Conservation (phyloP, 169 alveolate species). For the Plasmodium coatneyi region DNA sequence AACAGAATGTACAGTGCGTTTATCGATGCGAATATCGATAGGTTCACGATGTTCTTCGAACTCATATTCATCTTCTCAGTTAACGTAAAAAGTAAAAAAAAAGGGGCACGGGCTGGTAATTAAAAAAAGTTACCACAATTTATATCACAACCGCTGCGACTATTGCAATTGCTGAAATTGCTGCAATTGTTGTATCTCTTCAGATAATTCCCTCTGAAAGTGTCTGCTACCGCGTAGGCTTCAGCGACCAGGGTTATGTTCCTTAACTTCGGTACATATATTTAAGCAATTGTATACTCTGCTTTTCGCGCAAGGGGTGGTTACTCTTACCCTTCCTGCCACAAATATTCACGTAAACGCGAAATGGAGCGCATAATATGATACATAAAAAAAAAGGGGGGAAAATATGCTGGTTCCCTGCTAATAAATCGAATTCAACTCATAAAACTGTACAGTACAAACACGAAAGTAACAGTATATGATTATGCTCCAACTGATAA, state of each 20-base stretch:
- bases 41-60: slow-evolving; percentile 30
- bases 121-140: not conserved
- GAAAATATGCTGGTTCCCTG: not conserved
- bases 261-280: not conserved
- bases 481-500: not conserved
- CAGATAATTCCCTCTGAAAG: not conserved
- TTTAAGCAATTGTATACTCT: not conserved
- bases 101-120: not conserved
- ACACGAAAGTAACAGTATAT: not conserved
- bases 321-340: not conserved
- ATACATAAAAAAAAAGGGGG: not conserved
- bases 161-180: too few relatives aligned
- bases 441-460: not conserved
- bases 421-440: not conserved
- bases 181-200: not conserved
- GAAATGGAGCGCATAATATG: not conserved
- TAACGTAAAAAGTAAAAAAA: not conserved
- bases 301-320: not conserved
- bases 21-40: slow-evolving; percentile 75
- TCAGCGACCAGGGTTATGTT: not conserved
- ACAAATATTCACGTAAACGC: not conserved
- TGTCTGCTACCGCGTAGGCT: not conserved
- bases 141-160: not conserved
- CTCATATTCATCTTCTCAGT: slow-evolving; percentile 30
- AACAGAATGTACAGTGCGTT: slow-evolving; percentile 50